phyloP scores from a whole-genome alignment of 495 filamentous ascomycete species.

The Neurospora sp. region DNA sequence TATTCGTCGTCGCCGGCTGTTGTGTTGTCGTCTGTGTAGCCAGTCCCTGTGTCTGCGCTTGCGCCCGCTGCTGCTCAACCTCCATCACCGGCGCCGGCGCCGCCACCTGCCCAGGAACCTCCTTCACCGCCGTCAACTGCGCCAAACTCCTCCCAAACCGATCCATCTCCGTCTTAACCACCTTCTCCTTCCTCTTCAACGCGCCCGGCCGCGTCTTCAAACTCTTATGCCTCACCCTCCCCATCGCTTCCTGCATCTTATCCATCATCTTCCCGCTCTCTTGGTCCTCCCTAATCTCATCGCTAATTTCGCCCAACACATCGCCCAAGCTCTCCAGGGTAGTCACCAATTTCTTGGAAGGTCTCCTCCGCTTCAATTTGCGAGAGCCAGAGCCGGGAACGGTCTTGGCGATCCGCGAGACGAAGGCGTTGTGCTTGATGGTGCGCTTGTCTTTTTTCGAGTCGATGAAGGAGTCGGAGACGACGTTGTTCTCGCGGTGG shows the following conservation, averaged over 20 bases:
- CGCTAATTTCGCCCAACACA: conserved; percentile 53
- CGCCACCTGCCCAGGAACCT: conserved; percentile 17
- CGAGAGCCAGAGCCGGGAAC: conserved; percentile 13
- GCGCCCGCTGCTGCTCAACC: conserved; percentile 4
- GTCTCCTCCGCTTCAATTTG: conserved; percentile 47
- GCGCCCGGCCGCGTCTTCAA: conserved; percentile 66
- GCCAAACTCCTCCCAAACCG: conserved; percentile 77
- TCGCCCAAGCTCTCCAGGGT: conserved; percentile 67
- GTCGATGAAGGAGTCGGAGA: conserved; percentile 41
- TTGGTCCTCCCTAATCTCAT: conserved; percentile 20
- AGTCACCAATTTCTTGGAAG: conserved; percentile 66
- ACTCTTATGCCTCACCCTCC: conserved; percentile 56
- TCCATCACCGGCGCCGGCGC: conserved; percentile 2
- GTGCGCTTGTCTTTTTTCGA: conserved; percentile 68
- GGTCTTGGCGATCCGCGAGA: conserved; percentile 63
- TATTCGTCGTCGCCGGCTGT: conserved; percentile 38
- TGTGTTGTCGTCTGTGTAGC: conserved; percentile 6
- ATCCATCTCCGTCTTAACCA: conserved; percentile 69
- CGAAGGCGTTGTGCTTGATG: conserved; percentile 66
- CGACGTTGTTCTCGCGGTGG: conserved; percentile 29
- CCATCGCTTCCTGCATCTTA: conserved; percentile 27
- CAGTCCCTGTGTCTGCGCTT: too few relatives aligned
- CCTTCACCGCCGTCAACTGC: conserved; percentile 41
- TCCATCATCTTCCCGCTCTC: conserved; percentile 14
- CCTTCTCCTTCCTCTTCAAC: conserved; percentile 68